Percentiles rank a stretch among this genome's conserved stretches.
Conservation (phyloP, 257 asterid species). For the Nemophila menziesii region DNA sequence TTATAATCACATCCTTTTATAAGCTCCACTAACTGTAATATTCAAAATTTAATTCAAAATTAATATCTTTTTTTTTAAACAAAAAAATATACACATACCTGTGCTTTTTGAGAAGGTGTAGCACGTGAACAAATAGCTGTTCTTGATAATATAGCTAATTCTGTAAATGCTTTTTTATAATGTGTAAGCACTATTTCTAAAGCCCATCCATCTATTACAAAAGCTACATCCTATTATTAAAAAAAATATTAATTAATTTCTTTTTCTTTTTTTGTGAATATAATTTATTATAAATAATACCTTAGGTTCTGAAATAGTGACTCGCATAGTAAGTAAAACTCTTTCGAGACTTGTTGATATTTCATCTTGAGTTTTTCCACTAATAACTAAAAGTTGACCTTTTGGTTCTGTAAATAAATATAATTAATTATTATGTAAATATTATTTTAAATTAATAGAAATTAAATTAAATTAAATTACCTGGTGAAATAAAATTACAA, state of each 20-base stretch:
- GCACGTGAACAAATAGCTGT: conserved; percentile 98
- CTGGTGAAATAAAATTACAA: not conserved
- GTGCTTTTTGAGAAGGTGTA: conserved; percentile 99
- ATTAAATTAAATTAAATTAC: conserved; percentile 5
- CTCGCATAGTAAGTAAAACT: conserved; percentile 88
- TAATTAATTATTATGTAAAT: conserved; percentile 7
- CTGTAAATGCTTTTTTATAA: conserved; percentile 81
- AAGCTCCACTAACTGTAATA: conserved; percentile 93
- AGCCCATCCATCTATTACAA: conserved; percentile 99
- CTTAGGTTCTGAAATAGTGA: conserved; percentile 75
- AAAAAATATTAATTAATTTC: not conserved
- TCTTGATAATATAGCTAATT: conserved; percentile 80
- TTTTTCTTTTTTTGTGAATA: not conserved
- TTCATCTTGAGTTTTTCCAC: conserved; percentile 92
- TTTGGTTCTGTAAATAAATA: conserved; percentile 68
- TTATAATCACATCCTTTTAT: conserved; percentile 85
- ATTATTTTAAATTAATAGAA: conserved; percentile 6
- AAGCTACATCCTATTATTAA: conserved; percentile 82
- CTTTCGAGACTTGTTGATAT: conserved; percentile 83
- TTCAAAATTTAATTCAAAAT: too few species aligned
- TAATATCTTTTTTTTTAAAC: too few species aligned
- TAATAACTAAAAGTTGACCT: conserved; percentile 91
- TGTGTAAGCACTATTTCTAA: conserved; percentile 92
- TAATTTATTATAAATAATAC: too few species aligned
- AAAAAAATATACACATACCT: too few species aligned